phyloP scores from a whole-genome alignment of 306 rosid genomes.

The Hylodesmum podocarpum region DNA sequence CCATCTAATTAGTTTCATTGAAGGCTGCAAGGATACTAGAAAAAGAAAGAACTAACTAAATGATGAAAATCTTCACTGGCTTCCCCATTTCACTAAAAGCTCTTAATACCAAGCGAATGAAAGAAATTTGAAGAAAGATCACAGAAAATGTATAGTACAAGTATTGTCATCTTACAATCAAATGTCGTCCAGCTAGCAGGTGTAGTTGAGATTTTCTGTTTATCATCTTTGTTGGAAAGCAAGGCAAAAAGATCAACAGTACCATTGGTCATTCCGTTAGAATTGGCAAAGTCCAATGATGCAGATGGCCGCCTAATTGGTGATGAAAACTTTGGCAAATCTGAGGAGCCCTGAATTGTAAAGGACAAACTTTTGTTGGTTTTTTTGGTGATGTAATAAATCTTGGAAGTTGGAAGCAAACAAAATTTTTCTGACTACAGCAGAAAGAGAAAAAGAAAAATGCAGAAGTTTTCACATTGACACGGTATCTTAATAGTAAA shows the following conservation, averaged over 20 bases:
- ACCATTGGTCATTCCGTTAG: constrained; percentile 29
- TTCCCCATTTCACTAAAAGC: neutral
- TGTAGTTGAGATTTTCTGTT: constrained; percentile 35
- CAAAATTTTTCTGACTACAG: neutral
- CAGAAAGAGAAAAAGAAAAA: neutral
- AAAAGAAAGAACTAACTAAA: neutral
- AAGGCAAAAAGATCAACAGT: constrained; percentile 46
- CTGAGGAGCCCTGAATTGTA: constrained; percentile 52
- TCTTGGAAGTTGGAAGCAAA: neutral
- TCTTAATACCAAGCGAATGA: neutral
- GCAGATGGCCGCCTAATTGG: constrained; percentile 37
- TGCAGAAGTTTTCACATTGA: too few relatives aligned
- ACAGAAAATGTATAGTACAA: constrained; percentile 7
- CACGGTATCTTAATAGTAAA: neutral
- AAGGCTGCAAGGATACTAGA: neutral
- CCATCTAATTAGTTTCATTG: neutral
- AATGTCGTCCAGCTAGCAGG: constrained; percentile 69
- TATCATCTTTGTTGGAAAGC: constrained; percentile 32
- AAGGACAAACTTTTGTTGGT: neutral
- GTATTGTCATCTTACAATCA: constrained; percentile 61
- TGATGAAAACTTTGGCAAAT: constrained; percentile 39
- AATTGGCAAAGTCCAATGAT: constrained; percentile 41
- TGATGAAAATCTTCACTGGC: neutral
- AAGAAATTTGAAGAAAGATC: neutral
- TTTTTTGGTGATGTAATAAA: neutral